Evolutionary conservation across 2,329 filamentous ascomycete species (phyloP), one percentile per base, ranked within the genome.

Genomic region (Penicillium sclerotigenum): DNA sequence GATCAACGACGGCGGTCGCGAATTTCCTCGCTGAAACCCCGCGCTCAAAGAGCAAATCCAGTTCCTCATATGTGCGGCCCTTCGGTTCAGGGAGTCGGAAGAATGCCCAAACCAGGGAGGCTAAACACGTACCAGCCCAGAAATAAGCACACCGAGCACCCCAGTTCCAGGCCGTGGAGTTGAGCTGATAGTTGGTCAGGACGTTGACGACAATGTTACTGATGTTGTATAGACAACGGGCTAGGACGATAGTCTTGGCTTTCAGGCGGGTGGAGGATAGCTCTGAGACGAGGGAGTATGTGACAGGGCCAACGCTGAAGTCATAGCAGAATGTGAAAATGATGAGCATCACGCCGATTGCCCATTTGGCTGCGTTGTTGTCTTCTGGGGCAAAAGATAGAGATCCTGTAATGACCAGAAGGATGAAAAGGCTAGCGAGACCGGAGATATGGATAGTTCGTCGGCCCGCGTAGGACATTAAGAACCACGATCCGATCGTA

Each of bases 171-270:
- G 66, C 66, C 1, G 69, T 64, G 7, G 68, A 64, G 38, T 71
- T 72, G 46, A 73, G 61, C 58, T 72, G 64, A 43, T 67, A 68
- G 26, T 70, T 65, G 18, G 66, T 62, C 24, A 64, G 41, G 36
- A 67, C 58, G 13, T 75, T 82, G 60, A 73, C 75, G 33, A 76
- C 59, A 42, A 83, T 79, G 34, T 76, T 73, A 18, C 69, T 65
- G 14, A 81, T 70, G 58, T 83, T 81, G 67, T 81, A 83, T 29
- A 75, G 60, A 46, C 72, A 75, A 11, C 81, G 74, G 2, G 80
- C 78, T 29, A 83, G 71, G 7, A 80, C 79, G n/a, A 83, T 79
- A 0, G 79, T 80, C 70, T 83, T 82, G 10, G 77, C 73, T 56
- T 80, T 78, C 29, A 83, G 75, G 7, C 80, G 74, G 0, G 79